Percentiles rank a stretch among this genome's conserved stretches.
Conservation (phyloP, 2,329 filamentous ascomycete genomes). For the Shiraia bambusicola region DNA sequence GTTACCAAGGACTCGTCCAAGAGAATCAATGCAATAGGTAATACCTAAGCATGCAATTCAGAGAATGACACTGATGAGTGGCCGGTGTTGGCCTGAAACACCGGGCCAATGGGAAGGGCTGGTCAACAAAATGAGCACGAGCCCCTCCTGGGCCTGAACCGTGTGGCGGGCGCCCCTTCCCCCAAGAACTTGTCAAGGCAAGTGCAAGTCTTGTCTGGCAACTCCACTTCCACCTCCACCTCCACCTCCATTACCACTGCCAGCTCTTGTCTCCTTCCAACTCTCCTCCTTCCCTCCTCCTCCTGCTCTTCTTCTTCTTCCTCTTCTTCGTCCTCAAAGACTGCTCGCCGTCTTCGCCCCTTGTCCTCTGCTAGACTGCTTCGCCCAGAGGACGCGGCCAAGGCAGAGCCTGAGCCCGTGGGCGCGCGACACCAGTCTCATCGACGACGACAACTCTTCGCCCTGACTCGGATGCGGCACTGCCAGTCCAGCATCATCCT, state of each 20-base stretch:
- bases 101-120: neutral
- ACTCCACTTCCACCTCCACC: neutral
- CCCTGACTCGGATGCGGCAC: neutral
- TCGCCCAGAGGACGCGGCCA: too few species aligned
- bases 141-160: slow-evolving; percentile 1
- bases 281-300: neutral
- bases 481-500: neutral
- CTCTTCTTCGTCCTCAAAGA: too few species aligned
- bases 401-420: too few species aligned
- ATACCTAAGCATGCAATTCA: too few species aligned
- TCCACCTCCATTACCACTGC: neutral
- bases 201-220: slow-evolving; percentile 4
- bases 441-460: neutral
- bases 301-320: neutral
- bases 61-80: slow-evolving; percentile 4
- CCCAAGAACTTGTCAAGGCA: neutral
- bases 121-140: slow-evolving; percentile 5
- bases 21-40: too few species aligned
- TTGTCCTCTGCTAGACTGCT: too few species aligned
- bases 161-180: slow-evolving; percentile 3
- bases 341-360: too few species aligned
- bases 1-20: too few species aligned
- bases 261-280: neutral
- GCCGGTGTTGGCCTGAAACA: neutral
- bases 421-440: neutral